Evolutionary conservation across 2,329 filamentous ascomycete genomes (phyloP).

Genomic region (Huntiella decipiens): DNA sequence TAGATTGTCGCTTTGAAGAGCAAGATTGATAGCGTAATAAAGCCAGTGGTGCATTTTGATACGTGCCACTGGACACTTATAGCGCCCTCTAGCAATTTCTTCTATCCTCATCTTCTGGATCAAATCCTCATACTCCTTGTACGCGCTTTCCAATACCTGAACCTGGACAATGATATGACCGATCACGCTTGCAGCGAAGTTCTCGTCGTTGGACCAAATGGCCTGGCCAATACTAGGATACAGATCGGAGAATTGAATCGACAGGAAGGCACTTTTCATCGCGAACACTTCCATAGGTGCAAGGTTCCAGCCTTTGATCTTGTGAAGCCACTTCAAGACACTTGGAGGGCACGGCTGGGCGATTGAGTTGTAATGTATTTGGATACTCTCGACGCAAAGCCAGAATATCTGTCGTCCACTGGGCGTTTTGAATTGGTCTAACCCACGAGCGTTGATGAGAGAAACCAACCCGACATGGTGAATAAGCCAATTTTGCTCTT

Average conservation of each 20-base stretch:
- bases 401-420: constrained; percentile 9
- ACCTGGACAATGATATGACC: neutral
- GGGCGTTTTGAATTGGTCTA: constrained; percentile 4
- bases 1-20: neutral
- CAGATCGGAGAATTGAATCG: constrained; percentile 3
- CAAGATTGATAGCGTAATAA: constrained; percentile 7
- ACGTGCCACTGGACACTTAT: constrained; percentile 8
- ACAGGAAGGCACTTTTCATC: constrained; percentile 3
- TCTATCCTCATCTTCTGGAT: neutral
- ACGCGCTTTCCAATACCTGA: constrained; percentile 2
- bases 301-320: constrained; percentile 4
- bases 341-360: constrained; percentile 2
- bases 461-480: constrained; percentile 7
- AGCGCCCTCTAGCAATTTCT: neutral
- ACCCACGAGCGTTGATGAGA: constrained; percentile 6
- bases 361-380: constrained; percentile 9
- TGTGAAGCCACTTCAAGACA: constrained; percentile 8
- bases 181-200: constrained; percentile 4
- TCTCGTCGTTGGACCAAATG: neutral
- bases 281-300: neutral
- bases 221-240: constrained; percentile 6
- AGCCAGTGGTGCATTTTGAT: constrained; percentile 9
- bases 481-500: constrained; percentile 4
- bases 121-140: neutral
- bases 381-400: constrained; percentile 9